These are phyloP conservation scores for Trichaptum fuscoviolaceum DNA, from an alignment of 768 basidiomycete genomes.

Conservation along the genomic window DNA sequence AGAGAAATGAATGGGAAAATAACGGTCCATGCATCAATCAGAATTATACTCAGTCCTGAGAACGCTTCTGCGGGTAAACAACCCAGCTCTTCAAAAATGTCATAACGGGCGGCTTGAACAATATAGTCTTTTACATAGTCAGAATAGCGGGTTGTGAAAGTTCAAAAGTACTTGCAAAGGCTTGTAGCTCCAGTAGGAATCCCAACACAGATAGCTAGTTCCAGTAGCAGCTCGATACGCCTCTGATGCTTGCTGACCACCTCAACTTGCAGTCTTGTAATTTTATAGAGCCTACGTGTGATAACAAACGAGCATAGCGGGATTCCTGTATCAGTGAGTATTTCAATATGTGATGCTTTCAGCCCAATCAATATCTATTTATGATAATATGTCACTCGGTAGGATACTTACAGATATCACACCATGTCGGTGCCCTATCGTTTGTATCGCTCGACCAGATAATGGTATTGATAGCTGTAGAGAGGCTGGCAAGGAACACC, in stretches of 20 bases:
- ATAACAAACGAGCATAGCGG: constrained; percentile 39
- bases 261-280: constrained; percentile 47
- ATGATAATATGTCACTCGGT: background rate
- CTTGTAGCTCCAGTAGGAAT: background rate
- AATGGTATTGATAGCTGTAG: constrained; percentile 29
- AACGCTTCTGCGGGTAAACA: background rate
- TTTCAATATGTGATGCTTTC: constrained; percentile 34
- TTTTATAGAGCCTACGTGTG: constrained; percentile 43
- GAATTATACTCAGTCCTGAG: background rate
- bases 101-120: background rate
- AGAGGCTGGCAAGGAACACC: constrained; percentile 20
- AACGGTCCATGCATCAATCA: background rate
- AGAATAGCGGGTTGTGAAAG: background rate
- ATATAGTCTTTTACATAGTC: background rate
- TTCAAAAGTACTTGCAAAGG: background rate
- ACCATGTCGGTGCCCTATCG: constrained; percentile 39
- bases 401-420: constrained; percentile 47
- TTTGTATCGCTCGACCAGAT: constrained; percentile 30
- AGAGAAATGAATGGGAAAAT: background rate
- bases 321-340: constrained; percentile 31
- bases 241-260: constrained; percentile 34
- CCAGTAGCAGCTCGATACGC: background rate
- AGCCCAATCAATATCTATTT: background rate
- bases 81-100: background rate
- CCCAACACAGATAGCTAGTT: background rate